A percentile compares a stretch with the other conserved stretches of the same genome.
Conservation (phyloP, 495 filamentous ascomycete species). For the Parathielavia hyrcaniae region DNA sequence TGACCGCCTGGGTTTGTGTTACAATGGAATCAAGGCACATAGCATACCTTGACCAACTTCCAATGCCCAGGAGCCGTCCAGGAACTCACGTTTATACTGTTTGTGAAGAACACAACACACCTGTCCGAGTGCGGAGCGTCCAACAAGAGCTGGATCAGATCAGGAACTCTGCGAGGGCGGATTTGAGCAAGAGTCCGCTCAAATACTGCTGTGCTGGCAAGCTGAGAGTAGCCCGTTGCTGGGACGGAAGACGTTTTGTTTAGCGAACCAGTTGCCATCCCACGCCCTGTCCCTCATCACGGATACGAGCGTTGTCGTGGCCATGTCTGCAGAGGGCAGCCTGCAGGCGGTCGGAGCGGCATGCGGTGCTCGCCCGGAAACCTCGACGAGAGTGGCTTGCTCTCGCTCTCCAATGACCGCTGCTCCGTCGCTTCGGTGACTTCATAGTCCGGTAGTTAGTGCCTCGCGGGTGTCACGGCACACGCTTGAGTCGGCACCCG, state of each 20-base stretch:
- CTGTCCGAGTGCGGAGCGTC: too few species aligned
- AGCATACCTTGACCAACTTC: too few species aligned
- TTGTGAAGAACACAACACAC: too few species aligned
- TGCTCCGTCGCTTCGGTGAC: neutral
- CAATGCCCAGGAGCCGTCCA: too few species aligned
- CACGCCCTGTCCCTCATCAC: neutral
- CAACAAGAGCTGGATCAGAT: too few species aligned
- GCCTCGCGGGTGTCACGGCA: neutral
- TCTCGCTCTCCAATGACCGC: neutral
- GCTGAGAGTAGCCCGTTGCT: neutral
- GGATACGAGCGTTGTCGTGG: conserved; percentile 1
- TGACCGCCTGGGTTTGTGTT: too few species aligned
- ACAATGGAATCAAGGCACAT: too few species aligned
- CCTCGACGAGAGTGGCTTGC: neutral
- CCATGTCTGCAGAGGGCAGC: neutral
- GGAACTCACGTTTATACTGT: too few species aligned
- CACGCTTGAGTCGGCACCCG: neutral
- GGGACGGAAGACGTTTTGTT: neutral
- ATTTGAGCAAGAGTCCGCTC: neutral
- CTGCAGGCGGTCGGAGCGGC: neutral
- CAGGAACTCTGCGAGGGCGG: too few species aligned
- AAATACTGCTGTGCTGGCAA: neutral
- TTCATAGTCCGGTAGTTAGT: too few species aligned
- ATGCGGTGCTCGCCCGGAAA: neutral
- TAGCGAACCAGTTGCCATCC: neutral